Conservation (phyloP, 1,139 yeast genomes). For the Yamadazyma epiphylla region DNA sequence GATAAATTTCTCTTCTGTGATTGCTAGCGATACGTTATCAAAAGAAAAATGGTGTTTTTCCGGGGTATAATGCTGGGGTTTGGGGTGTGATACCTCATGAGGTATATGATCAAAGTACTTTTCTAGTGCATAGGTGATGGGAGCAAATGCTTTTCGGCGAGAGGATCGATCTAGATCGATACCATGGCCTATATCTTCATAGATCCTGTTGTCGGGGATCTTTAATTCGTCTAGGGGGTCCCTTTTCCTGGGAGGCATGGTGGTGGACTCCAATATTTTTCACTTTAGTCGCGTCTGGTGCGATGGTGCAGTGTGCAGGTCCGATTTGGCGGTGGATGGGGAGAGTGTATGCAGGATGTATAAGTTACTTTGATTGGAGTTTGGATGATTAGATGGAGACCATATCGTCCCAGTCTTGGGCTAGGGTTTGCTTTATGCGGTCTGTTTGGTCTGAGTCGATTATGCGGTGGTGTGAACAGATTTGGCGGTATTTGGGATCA, state of each 20-base stretch:
- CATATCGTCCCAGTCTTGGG: no score
- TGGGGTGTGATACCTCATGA: background rate
- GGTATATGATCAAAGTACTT: background rate
- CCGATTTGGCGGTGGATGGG: background rate
- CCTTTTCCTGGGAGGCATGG: conserved; percentile 13
- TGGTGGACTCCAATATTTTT: background rate
- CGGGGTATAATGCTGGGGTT: no score
- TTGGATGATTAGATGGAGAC: no score
- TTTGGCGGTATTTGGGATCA: no score
- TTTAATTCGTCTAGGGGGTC: conserved; percentile 12
- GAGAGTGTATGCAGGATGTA: no score
- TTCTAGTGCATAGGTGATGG: background rate
- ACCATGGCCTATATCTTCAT: conserved; percentile 11
- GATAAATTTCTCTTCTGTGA: conserved; percentile 1
- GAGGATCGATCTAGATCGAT: conserved; percentile 8
- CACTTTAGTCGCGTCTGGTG: no score
- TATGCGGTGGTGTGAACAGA: no score
- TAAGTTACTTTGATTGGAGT: no score
- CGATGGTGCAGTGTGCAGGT: background rate
- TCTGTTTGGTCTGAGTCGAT: no score
- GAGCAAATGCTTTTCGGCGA: conserved; percentile 5
- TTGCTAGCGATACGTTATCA: background rate
- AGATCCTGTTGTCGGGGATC: conserved; percentile 14
- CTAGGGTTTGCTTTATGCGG: no score
- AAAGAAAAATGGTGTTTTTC: no score